These are phyloP conservation scores for Paspalum vaginatum DNA, from an alignment of 176 grass and related monocot genomes.

Conservation along the genomic window DNA sequence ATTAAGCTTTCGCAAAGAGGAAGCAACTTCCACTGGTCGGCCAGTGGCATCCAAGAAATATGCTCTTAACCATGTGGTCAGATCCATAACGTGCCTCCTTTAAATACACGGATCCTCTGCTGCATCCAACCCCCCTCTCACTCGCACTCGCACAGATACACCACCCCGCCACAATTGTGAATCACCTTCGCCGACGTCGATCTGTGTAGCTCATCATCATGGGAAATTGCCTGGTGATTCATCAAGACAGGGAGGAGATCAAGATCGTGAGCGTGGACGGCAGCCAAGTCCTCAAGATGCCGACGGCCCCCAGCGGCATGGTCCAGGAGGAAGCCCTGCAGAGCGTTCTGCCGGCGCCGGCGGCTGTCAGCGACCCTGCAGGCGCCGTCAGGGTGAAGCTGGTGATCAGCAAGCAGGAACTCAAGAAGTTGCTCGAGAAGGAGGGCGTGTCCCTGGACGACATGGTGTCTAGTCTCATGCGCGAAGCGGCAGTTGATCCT, in stretches of 20 bases:
- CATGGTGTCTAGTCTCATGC: conserved; percentile 53
- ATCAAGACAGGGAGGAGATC: conserved; percentile 41
- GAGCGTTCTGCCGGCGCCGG: not conserved
- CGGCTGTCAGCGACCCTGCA: not conserved
- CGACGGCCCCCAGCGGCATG: not conserved
- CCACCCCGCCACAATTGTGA: not conserved
- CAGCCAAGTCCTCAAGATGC: conserved; percentile 28
- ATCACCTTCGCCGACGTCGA: not conserved
- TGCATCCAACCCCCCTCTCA: not conserved
- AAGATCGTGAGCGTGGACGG: conserved; percentile 52
- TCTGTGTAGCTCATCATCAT: conserved; percentile 27
- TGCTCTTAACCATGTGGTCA: not conserved
- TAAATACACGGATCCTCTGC: conserved; percentile 35
- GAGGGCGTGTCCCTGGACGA: conserved; percentile 45
- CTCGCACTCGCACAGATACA: not conserved
- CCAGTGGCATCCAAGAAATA: conserved; percentile 40
- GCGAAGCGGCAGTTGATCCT: conserved; percentile 1
- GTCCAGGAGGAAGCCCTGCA: conserved; percentile 9
- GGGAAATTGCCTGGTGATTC: conserved; percentile 70
- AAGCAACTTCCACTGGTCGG: conserved; percentile 29
- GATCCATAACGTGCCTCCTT: not conserved
- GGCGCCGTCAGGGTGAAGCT: conserved; percentile 68
- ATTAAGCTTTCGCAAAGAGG: conserved; percentile 3
- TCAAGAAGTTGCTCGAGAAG: conserved; percentile 58
- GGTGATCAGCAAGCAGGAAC: conserved; percentile 72